A percentile compares a stretch with the other conserved stretches of the same genome.
phyloP scores from a whole-genome alignment of 176 grass and related monocot genomes.

The Avena insularis region DNA sequence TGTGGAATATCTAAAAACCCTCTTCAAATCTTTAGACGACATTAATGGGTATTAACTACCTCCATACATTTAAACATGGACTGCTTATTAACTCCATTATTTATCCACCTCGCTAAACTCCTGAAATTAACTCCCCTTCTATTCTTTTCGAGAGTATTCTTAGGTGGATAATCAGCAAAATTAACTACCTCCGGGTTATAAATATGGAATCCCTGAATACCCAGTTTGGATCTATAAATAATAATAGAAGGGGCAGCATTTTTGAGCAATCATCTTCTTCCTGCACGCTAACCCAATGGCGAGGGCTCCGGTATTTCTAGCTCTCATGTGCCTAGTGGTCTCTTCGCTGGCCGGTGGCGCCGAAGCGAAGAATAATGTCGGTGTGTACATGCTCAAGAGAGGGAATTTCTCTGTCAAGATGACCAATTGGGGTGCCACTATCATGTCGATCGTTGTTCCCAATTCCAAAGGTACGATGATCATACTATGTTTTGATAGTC shows the following conservation, averaged over 20 bases:
- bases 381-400: conserved; percentile 69
- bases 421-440: conserved; percentile 75
- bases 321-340: conserved; percentile 43
- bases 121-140: too few relatives aligned
- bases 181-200: not conserved
- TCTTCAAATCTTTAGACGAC: not conserved
- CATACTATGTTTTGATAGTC: not conserved
- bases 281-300: conserved; percentile 37
- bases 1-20: not conserved
- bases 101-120: too few relatives aligned
- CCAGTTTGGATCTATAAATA: not conserved
- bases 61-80: too few relatives aligned
- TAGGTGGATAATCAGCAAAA: too few relatives aligned
- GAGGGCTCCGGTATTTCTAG: conserved; percentile 28
- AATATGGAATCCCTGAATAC: not conserved
- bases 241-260: not conserved
- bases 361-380: conserved; percentile 53
- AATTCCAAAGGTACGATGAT: conserved; percentile 62
- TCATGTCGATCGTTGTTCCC: conserved; percentile 68
- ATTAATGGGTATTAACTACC: too few relatives aligned
- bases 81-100: too few relatives aligned
- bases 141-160: too few relatives aligned
- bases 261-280: not conserved
- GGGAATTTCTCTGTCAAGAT: conserved; percentile 79
- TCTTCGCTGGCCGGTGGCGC: not conserved